Conservation (phyloP, 441 rosid species). For the Croton setiger region DNA sequence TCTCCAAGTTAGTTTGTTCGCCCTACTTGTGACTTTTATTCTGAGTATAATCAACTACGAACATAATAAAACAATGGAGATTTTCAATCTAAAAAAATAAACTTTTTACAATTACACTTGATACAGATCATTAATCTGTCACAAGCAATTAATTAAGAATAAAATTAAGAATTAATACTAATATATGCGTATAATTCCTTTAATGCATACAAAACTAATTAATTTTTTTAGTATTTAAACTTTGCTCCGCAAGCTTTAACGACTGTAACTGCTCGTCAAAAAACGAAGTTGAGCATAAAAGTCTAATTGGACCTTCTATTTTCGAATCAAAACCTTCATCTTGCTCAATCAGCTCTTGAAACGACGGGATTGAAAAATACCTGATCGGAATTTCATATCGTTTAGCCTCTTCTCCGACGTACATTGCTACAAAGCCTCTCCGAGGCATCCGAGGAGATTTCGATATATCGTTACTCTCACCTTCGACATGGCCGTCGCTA, state of each 20-base stretch:
- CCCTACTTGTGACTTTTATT: no score
- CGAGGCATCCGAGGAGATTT: not conserved
- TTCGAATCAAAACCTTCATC: not conserved
- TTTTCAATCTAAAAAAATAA: no score
- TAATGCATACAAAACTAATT: no score
- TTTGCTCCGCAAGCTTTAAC: not conserved
- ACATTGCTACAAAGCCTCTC: not conserved
- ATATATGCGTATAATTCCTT: no score
- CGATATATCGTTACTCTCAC: not conserved
- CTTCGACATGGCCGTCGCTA: not conserved
- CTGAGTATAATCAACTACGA: no score
- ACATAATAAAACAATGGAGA: no score
- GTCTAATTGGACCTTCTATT: constrained; percentile 10
- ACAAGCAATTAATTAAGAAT: not conserved
- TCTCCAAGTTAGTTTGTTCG: no score
- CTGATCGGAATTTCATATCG: constrained; percentile 16
- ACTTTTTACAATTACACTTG: no score
- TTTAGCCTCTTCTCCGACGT: not conserved
- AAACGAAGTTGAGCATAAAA: not conserved
- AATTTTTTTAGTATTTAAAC: no score
- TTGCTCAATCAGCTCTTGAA: constrained; percentile 5
- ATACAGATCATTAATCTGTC: no score
- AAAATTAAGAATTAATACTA: not conserved
- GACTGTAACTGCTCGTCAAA: constrained; percentile 17
- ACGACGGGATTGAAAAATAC: not conserved